phyloP scores from a whole-genome alignment of 352 stramenopile genomes.

The Pythium biforme region DNA sequence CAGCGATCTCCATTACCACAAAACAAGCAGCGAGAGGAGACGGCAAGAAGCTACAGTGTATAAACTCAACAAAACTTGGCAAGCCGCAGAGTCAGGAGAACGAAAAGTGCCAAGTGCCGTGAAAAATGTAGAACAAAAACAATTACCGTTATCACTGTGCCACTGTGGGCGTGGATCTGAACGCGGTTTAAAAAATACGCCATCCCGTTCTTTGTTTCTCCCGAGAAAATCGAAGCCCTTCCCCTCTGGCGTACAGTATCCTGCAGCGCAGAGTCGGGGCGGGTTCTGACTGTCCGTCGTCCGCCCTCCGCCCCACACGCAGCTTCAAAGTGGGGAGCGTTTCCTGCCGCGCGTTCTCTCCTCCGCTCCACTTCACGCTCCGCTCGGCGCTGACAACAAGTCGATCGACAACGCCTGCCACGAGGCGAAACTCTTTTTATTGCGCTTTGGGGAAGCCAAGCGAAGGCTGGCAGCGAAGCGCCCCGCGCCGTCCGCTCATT shows the following conservation, averaged over 20 bases:
- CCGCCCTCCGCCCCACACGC: constrained; percentile 1
- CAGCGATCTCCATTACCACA: too few species aligned
- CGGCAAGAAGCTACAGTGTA: too few species aligned
- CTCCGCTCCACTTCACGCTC: neutral
- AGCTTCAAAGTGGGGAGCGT: constrained; percentile 9
- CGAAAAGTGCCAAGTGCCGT: too few species aligned
- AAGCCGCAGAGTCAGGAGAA: too few species aligned
- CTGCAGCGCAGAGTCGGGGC: neutral
- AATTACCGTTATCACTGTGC: neutral
- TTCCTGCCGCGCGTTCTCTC: neutral
- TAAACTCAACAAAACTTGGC: too few species aligned
- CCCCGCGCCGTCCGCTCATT: neutral
- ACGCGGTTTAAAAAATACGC: neutral
- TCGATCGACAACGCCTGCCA: neutral
- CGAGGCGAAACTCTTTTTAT: constrained; percentile 6
- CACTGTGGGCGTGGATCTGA: neutral
- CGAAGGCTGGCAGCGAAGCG: neutral
- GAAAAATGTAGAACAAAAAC: neutral
- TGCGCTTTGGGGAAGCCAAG: too few species aligned
- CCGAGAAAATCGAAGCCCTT: constrained; percentile 11
- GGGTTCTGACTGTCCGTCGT: constrained; percentile 1
- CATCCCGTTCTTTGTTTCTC: constrained; percentile 3
- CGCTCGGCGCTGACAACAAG: neutral
- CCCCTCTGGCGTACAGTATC: constrained; percentile 12
- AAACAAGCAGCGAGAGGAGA: too few species aligned